Evolutionary conservation across 2,329 filamentous ascomycete species (phyloP), one percentile per base, ranked within the genome.

Genomic region (Orbilia quercus): DNA sequence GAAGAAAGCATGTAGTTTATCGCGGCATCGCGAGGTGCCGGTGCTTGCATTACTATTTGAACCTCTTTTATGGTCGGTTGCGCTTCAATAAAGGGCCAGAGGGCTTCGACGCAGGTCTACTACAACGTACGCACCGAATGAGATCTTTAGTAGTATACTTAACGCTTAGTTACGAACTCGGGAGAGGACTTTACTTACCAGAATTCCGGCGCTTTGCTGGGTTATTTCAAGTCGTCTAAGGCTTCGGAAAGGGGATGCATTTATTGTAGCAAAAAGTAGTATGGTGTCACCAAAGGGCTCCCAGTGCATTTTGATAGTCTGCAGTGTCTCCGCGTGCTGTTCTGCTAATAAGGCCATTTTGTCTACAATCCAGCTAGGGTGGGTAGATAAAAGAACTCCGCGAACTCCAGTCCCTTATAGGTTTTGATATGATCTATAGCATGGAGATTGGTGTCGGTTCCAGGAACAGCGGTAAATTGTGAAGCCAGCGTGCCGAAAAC

Each of bases 51-150:
- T 6, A 12, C 50, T 20, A 71, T 50, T 22, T 63, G 38, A 22
- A 71, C 40, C 45, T 71, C 66, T 14, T 45, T 50, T 28, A 71
- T 71, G 2, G 57, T 71, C 9, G 23, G 51, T 14, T n/a, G 18
- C 9, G 12, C 25, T 4, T 38, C 34, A 11, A 71, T 12, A 2
- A 51, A 20, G 1, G 22, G 14, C 66, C 57, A 71, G 11, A 71
- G 53, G 7, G 20, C 2, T 20, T 59, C 40, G 12, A 45, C 16
- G 1, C 51, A 51, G 23, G 23, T 14, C 63, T 59, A 40, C 7
- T 6, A 18, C 2, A 22, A 20, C 20, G 31, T 54, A 7, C 16
- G 2, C 4, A 50, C 16, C n/a, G n/a, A n/a, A n/a, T n/a, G n/a
- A n/a, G n/a, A n/a, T n/a, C n/a, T n/a, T n/a, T n/a, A n/a, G n/a